A percentile compares a stretch with the other conserved stretches of the same genome.
Conservation (phyloP, 75 land plant species). For the Picea sitchensis region DNA sequence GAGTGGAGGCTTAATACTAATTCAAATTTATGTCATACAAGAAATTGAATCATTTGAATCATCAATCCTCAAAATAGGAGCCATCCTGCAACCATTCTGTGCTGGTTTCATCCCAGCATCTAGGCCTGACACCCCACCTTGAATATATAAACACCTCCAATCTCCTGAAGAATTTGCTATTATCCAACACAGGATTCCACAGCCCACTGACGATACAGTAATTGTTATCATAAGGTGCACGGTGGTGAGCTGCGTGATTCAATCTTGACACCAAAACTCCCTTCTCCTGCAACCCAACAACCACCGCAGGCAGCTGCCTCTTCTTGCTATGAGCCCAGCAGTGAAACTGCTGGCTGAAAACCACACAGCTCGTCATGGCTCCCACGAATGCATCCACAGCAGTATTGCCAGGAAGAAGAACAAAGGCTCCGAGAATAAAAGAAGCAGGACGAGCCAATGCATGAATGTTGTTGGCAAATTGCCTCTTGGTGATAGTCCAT, state of each 20-base stretch:
- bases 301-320: constrained; percentile 51
- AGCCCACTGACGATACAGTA: constrained; percentile 94
- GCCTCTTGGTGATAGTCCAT: constrained; percentile 83
- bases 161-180: constrained; percentile 44
- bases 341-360: constrained; percentile 96
- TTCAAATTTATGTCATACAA: no score
- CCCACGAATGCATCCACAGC: constrained; percentile 49
- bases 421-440: constrained; percentile 42
- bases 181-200: constrained; percentile 76
- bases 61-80: constrained; percentile 5
- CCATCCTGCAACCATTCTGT: constrained; percentile 69
- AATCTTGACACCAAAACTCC: constrained; percentile 66
- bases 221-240: constrained; percentile 74
- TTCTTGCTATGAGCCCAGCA: constrained; percentile 79
- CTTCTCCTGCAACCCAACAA: constrained; percentile 65
- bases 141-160: constrained; percentile 70
- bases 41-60: no score
- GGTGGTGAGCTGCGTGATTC: constrained; percentile 74
- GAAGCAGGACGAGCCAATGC: constrained; percentile 67
- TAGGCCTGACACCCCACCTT: constrained; percentile 56
- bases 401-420: constrained; percentile 33
- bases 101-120: constrained; percentile 81
- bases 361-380: constrained; percentile 57
- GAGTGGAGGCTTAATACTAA: no score
- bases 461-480: constrained; percentile 87